Conservation (phyloP, 129 eudicot genomes). For the Daucus carota region DNA sequence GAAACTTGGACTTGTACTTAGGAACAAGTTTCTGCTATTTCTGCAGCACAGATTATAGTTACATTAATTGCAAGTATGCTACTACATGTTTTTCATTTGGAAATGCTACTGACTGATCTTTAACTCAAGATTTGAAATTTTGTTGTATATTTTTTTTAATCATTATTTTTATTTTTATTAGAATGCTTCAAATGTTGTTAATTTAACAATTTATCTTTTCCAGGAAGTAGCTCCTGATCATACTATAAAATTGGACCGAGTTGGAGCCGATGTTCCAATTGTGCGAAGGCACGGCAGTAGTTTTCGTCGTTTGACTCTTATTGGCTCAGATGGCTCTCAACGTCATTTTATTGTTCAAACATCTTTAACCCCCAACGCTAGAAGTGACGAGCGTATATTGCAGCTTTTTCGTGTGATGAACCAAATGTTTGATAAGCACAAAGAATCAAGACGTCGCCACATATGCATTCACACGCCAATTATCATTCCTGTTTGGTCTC, state of each 20-base stretch:
- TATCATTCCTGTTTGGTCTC: constrained; percentile 98
- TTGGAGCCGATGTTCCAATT: constrained; percentile 90
- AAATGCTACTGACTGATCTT: background rate
- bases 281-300: constrained; percentile 99
- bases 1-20: background rate
- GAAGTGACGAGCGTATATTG: constrained; percentile 91
- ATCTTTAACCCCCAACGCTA: constrained; percentile 93
- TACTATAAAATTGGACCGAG: constrained; percentile 90
- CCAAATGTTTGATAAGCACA: constrained; percentile 95
- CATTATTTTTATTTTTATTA: background rate
- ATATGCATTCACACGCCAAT: constrained; percentile 95
- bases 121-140: background rate
- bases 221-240: constrained; percentile 99
- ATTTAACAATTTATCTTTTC: background rate
- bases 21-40: background rate
- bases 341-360: constrained; percentile 99
- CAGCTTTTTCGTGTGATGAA: constrained; percentile 98
- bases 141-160: background rate
- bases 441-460: constrained; percentile 93
- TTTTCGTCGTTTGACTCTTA: constrained; percentile 84
- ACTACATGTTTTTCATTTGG: background rate
- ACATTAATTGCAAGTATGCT: background rate
- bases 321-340: constrained; percentile 98
- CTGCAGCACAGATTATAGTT: background rate
- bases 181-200: background rate